Conservation (phyloP, 306 rosid species). For the Begonia loranthoides region DNA sequence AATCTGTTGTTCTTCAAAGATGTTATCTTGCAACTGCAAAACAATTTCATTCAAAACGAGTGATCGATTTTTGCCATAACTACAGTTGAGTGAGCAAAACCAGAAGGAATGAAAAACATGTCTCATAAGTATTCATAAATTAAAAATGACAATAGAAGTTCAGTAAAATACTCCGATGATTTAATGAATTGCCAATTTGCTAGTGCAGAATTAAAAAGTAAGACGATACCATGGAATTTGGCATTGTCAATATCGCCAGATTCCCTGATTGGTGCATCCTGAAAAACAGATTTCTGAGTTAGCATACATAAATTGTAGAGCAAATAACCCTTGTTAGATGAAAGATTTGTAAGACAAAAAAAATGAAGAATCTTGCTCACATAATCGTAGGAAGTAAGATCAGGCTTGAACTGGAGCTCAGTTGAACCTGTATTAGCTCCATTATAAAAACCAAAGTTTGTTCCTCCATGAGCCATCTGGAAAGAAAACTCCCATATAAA, state of each 20-base stretch:
- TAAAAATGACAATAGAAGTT: no score
- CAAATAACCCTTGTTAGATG: no score
- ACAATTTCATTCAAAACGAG: no score
- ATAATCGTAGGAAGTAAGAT: conserved; percentile 90
- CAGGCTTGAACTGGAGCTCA: conserved; percentile 66
- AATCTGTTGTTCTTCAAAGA: no score
- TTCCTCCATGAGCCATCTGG: conserved; percentile 95
- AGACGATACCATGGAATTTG: conserved; percentile 49
- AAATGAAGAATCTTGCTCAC: conserved; percentile 30
- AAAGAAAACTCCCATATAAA: conserved; percentile 16
- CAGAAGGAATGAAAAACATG: no score
- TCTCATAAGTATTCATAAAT: no score
- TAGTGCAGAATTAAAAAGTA: no score
- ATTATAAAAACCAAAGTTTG: conserved; percentile 86
- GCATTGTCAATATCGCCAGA: conserved; percentile 73
- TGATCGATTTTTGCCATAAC: no score
- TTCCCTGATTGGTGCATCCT: conserved; percentile 96
- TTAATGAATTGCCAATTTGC: no score
- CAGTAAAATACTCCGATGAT: no score
- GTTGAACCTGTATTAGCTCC: conserved; percentile 68
- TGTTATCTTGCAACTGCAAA: no score
- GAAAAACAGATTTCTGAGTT: conserved; percentile 12
- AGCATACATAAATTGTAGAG: background rate
- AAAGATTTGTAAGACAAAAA: background rate
- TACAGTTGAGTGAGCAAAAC: no score